Base-by-base conservation (phyloP, 2,329 filamentous ascomycete species). In the Parascedosporium putredinis region DNA sequence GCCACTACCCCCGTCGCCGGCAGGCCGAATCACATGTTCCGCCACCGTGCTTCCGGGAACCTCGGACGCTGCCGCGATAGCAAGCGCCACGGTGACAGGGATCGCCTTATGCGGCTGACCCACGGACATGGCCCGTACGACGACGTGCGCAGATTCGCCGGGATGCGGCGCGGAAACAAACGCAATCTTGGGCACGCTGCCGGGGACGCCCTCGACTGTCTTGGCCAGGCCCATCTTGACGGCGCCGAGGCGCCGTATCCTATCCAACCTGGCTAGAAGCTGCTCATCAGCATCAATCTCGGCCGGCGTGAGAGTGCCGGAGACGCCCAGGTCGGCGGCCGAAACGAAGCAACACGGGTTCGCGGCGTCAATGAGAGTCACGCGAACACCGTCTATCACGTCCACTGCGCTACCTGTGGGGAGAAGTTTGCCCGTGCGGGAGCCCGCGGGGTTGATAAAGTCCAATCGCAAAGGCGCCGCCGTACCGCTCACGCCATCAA, bases 271-370 rank as follows among this genome's bases (percentile, higher is more conserved):
- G 0, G 58, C 45, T 6, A 75, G 63, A 1, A 81, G 61, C 1
- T 56, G 56, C 0, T 63, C 55, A 49, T 74, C 62, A 2, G 67
- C 65, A 18, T 78, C 72, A 40, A 84, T 70, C 24, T 71, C 67
- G 22, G 75, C 67, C 0, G 81, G 79, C 0, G 74, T 67, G 31
- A 83, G 67, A 8, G 68, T 67, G 3, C 71, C 69, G 16, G 71
- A 61, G 2, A 78, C 63, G 3, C 64, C 71, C 1, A 84, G 57
- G 51, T 79, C 74, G 2, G 65, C 58, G 0, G 80, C 78, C 6
- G 65, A 65, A 1, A 86, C 65, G 57, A 86, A 86, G 12, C 82
- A 70, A 44, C 75, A 77, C 0, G 82, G 83, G 55, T 84, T 84
- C 1, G 75, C 75, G 1, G 78, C 78, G 53, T 86, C 83, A 1